Percentiles rank a stretch among this genome's conserved stretches.
Evolutionary conservation across 2,329 filamentous ascomycete species (phyloP).

Genomic region (Diaporthe capsici): DNA sequence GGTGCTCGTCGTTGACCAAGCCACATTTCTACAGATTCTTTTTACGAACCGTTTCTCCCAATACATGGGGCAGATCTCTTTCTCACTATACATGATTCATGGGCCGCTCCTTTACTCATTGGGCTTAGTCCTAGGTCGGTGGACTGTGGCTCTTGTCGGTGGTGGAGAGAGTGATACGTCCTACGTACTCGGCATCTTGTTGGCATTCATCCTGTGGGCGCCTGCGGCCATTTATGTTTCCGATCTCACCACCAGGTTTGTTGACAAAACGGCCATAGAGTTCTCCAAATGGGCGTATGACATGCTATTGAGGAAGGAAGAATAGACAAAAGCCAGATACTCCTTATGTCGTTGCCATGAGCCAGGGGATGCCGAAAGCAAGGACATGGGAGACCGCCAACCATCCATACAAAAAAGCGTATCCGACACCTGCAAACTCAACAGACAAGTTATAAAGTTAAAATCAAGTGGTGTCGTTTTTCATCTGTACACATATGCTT

Average conservation of each 20-base stretch:
- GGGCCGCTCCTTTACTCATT: conserved; percentile 39
- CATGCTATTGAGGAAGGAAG: conserved; percentile 17
- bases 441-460: too few species aligned
- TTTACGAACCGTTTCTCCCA: conserved; percentile 40
- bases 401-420: too few species aligned
- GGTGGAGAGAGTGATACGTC: not conserved
- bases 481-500: too few species aligned
- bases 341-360: too few species aligned
- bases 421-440: too few species aligned
- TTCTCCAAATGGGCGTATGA: conserved; percentile 37
- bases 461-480: too few species aligned
- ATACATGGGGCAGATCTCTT: conserved; percentile 42
- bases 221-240: conserved; percentile 35
- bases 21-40: conserved; percentile 34
- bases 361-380: too few species aligned
- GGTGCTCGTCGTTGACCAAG: conserved; percentile 36
- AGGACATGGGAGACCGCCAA: too few species aligned
- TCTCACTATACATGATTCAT: conserved; percentile 38
- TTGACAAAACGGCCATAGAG: conserved; percentile 36
- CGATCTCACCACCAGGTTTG: conserved; percentile 30
- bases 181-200: conserved; percentile 26
- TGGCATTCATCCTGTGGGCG: conserved; percentile 39
- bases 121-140: conserved; percentile 23
- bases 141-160: conserved; percentile 14
- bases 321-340: not conserved